phyloP scores from a whole-genome alignment of 1,139 yeast genomes.

The Meyerozyma carpophila region DNA sequence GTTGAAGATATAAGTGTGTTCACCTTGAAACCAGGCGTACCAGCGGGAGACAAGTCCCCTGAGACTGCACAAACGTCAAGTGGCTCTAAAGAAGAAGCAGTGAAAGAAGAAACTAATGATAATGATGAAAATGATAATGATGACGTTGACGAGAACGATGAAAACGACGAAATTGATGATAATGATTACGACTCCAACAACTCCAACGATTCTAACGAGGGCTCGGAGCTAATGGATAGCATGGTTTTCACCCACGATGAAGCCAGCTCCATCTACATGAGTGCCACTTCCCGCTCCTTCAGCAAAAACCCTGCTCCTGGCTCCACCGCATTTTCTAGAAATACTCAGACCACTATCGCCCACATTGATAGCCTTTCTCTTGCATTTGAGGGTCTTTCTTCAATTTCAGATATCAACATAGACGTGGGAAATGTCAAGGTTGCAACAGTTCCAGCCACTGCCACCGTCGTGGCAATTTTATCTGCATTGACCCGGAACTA shows the following conservation, averaged over 20 bases:
- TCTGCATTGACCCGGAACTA: conserved; percentile 28
- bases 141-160: conserved; percentile 6
- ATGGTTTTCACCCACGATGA: conserved; percentile 65
- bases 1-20: conserved; percentile 33
- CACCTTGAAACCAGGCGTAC: conserved; percentile 33
- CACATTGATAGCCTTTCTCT: conserved; percentile 32
- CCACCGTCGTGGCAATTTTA: conserved; percentile 27
- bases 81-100: conserved; percentile 7
- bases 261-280: conserved; percentile 74
- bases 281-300: conserved; percentile 57
- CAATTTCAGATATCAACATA: conserved; percentile 42
- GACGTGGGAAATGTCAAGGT: conserved; percentile 41
- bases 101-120: conserved; percentile 9
- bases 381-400: conserved; percentile 48
- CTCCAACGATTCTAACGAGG: conserved; percentile 23
- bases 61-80: conserved; percentile 14
- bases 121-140: conserved; percentile 10
- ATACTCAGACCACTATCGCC: background rate
- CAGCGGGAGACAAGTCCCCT: conserved; percentile 21
- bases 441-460: conserved; percentile 35
- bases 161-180: conserved; percentile 17
- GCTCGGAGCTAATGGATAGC: conserved; percentile 49
- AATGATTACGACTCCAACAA: conserved; percentile 5
- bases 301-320: conserved; percentile 10
- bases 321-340: background rate